These are phyloP conservation scores for Exserohilum rostratum DNA, from an alignment of 2,329 filamentous ascomycete species.

Conservation along the genomic window DNA sequence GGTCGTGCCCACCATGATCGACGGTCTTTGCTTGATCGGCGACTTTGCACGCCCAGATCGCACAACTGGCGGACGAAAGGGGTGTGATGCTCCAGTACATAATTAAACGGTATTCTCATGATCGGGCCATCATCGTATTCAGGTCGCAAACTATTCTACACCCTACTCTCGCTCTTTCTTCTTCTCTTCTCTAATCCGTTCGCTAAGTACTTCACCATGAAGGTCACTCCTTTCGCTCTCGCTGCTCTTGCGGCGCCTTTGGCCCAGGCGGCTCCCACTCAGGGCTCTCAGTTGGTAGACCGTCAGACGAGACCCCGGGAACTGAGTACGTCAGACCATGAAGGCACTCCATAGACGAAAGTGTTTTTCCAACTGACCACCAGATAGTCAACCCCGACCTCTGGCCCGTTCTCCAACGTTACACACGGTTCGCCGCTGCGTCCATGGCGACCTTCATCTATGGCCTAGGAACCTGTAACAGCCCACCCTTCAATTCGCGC, in stretches of 20 bases:
- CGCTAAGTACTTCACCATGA: slow-evolving; percentile 16
- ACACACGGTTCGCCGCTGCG: slow-evolving; percentile 23
- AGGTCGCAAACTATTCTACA: no score
- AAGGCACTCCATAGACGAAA: not conserved
- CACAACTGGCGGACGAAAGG: no score
- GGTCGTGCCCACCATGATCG: no score
- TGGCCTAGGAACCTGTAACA: slow-evolving; percentile 13
- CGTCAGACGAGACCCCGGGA: slow-evolving; percentile 3
- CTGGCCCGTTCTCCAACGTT: slow-evolving; percentile 17
- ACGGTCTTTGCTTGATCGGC: no score
- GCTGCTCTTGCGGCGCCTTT: slow-evolving; percentile 15
- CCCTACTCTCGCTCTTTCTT: no score
- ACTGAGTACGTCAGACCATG: slow-evolving; percentile 4
- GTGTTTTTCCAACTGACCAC: not conserved
- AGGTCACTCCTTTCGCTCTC: slow-evolving; percentile 9
- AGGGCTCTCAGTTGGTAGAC: not conserved
- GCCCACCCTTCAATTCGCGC: slow-evolving; percentile 17
- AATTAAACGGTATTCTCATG: no score
- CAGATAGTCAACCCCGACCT: slow-evolving; percentile 11
- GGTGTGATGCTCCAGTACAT: no score
- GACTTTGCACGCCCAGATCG: no score
- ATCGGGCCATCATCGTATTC: no score
- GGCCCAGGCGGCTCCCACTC: slow-evolving; percentile 9
- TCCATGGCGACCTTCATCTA: slow-evolving; percentile 22
- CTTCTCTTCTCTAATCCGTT: not conserved